phyloP scores from a whole-genome alignment of 176 grass and related monocot genomes.

The Miscanthus lutarioriparius region DNA sequence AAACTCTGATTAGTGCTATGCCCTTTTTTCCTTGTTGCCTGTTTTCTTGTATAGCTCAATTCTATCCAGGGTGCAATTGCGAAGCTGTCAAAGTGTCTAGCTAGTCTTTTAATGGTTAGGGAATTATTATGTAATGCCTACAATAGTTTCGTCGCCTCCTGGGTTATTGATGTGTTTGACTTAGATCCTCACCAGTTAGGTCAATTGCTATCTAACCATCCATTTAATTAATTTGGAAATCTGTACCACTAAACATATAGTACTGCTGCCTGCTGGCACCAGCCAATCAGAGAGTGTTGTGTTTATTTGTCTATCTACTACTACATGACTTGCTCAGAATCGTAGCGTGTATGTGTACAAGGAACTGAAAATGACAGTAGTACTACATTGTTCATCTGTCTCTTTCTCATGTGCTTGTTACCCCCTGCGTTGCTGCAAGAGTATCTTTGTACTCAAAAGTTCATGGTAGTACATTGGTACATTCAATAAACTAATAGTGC shows the following conservation, averaged over 20 bases:
- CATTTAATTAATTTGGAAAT: background rate
- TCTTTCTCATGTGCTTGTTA: conserved; percentile 34
- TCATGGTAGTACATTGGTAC: conserved; percentile 10
- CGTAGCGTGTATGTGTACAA: background rate
- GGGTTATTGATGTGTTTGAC: conserved; percentile 59
- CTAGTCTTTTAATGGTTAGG: conserved; percentile 33
- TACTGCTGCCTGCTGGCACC: background rate
- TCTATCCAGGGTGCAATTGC: conserved; percentile 19
- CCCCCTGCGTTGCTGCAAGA: conserved; percentile 19
- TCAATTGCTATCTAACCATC: conserved; percentile 20
- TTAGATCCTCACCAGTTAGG: conserved; percentile 53
- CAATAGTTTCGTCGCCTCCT: conserved; percentile 19
- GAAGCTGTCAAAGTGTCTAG: conserved; percentile 22
- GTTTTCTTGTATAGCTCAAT: no score
- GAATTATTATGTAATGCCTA: conserved; percentile 38
- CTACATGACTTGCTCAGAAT: conserved; percentile 5
- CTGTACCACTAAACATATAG: background rate
- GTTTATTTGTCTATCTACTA: background rate
- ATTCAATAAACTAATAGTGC: conserved; percentile 21
- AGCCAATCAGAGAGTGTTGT: conserved; percentile 28
- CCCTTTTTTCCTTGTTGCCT: no score
- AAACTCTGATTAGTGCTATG: no score
- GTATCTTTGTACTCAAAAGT: background rate
- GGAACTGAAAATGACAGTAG: background rate
- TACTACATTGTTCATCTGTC: conserved; percentile 27